phyloP scores from a whole-genome alignment of 1,139 yeast species.

The Yamadazyma dendronema region DNA sequence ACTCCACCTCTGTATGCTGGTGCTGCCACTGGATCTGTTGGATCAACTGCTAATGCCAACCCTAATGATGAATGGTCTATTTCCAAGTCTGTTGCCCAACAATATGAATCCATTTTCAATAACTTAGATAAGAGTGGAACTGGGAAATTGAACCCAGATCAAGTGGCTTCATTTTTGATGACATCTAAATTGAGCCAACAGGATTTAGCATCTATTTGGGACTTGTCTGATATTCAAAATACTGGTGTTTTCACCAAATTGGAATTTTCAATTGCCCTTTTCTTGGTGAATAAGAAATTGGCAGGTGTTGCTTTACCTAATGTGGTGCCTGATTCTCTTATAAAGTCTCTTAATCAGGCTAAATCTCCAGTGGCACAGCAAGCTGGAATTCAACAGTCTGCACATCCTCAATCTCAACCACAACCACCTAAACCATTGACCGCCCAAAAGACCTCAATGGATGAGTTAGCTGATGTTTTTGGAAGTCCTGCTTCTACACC shows the following conservation, averaged over 20 bases:
- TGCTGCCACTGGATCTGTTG: slow-evolving; percentile 1
- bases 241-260: slow-evolving; percentile 76
- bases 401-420: slow-evolving; percentile 7
- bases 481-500: slow-evolving; percentile 32
- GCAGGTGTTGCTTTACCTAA: slow-evolving; percentile 78
- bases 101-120: slow-evolving; percentile 76
- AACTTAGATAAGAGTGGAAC: slow-evolving; percentile 63
- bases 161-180: slow-evolving; percentile 86
- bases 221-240: slow-evolving; percentile 85
- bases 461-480: slow-evolving; percentile 62
- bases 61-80: slow-evolving; percentile 60
- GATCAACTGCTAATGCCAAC: slow-evolving; percentile 5
- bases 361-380: slow-evolving; percentile 3
- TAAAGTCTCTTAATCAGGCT: slow-evolving; percentile 27
- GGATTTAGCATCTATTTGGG: slow-evolving; percentile 89
- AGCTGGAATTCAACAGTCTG: slow-evolving; percentile 23
- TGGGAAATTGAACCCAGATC: slow-evolving; percentile 70
- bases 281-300: slow-evolving; percentile 78
- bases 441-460: slow-evolving; percentile 53
- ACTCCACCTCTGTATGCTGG: slow-evolving; percentile 11
- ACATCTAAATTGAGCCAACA: slow-evolving; percentile 86
- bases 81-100: slow-evolving; percentile 66
- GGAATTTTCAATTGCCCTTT: slow-evolving; percentile 94
- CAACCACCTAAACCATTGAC: slow-evolving; percentile 12
- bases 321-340: slow-evolving; percentile 54